Conservation (phyloP, 306 rosid genomes). For the Spatholobus suberectus region DNA sequence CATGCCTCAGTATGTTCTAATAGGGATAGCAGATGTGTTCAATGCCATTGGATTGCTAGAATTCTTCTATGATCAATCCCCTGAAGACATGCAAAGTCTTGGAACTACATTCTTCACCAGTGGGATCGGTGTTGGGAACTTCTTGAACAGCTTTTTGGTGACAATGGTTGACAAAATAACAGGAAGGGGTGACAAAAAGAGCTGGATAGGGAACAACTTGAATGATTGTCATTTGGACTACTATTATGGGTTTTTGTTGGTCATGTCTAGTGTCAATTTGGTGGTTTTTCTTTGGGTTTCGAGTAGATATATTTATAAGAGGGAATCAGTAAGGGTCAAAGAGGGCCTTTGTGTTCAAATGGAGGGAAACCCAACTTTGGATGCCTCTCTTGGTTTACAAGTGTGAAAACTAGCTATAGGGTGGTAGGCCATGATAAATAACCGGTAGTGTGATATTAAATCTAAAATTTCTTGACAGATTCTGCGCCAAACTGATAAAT, state of each 20-base stretch:
- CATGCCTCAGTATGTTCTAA: slow-evolving; percentile 81
- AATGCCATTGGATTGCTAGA: slow-evolving; percentile 82
- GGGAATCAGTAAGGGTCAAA: slow-evolving; percentile 45
- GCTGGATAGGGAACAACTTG: slow-evolving; percentile 87
- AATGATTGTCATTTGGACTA: slow-evolving; percentile 87
- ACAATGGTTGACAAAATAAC: slow-evolving; percentile 72
- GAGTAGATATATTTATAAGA: slow-evolving; percentile 55
- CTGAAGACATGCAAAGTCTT: slow-evolving; percentile 85
- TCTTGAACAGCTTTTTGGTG: slow-evolving; percentile 78
- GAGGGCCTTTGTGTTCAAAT: slow-evolving; percentile 48
- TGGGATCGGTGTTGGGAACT: slow-evolving; percentile 81
- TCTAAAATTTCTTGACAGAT: slow-evolving; percentile 2
- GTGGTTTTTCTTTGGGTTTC: slow-evolving; percentile 56
- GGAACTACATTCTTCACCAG: slow-evolving; percentile 82
- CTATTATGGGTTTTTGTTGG: slow-evolving; percentile 76
- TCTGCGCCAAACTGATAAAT: slow-evolving; percentile 16
- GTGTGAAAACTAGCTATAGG: slow-evolving; percentile 32
- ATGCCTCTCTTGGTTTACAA: slow-evolving; percentile 58
- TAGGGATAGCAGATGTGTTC: slow-evolving; percentile 86
- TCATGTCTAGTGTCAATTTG: slow-evolving; percentile 47
- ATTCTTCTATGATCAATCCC: slow-evolving; percentile 94
- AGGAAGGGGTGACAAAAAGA: slow-evolving; percentile 56
- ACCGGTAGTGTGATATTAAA: slow-evolving; percentile 19
- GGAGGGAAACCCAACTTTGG: slow-evolving; percentile 49
- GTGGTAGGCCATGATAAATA: slow-evolving; percentile 3